phyloP scores from a whole-genome alignment of 768 basidiomycete genomes.

The Xerocomellus dryophilus region DNA sequence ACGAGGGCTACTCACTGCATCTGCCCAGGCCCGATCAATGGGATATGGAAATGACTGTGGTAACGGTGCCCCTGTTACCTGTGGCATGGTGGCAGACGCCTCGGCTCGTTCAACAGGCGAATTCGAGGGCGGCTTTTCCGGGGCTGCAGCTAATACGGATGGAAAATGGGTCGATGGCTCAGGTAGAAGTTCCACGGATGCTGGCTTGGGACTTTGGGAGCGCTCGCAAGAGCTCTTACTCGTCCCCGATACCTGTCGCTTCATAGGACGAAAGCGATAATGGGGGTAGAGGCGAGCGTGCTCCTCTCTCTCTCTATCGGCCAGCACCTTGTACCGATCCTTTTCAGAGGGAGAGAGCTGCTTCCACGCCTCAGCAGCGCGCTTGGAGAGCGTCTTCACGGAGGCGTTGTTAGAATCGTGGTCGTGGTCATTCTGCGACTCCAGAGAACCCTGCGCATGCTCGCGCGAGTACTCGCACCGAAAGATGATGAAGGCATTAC shows the following conservation, averaged over 20 bases:
- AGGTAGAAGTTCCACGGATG: conserved; percentile 5
- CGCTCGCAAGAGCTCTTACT: conserved; percentile 18
- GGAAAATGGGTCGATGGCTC: conserved; percentile 2
- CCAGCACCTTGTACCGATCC: conserved; percentile 49
- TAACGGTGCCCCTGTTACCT: neutral
- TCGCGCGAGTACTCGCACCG: conserved; percentile 59
- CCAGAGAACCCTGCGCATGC: conserved; percentile 38
- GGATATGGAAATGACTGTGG: neutral
- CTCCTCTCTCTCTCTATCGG: conserved; percentile 52
- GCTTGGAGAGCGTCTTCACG: conserved; percentile 67
- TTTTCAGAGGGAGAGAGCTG: conserved; percentile 48
- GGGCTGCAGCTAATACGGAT: conserved; percentile 15
- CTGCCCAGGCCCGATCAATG: neutral
- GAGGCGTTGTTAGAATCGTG: conserved; percentile 13
- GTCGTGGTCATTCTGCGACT: conserved; percentile 32
- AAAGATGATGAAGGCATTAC: conserved; percentile 72
- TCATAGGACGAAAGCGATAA: conserved; percentile 62
- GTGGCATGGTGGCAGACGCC: neutral
- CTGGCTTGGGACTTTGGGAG: neutral
- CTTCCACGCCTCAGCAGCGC: conserved; percentile 75
- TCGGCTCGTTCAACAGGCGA: conserved; percentile 1
- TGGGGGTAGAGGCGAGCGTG: conserved; percentile 57
- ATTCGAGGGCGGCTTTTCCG: neutral
- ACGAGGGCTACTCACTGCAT: conserved; percentile 10
- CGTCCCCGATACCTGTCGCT: conserved; percentile 30